Conservation (phyloP, 179 eudicot genomes). For the Beta corolliflora region DNA sequence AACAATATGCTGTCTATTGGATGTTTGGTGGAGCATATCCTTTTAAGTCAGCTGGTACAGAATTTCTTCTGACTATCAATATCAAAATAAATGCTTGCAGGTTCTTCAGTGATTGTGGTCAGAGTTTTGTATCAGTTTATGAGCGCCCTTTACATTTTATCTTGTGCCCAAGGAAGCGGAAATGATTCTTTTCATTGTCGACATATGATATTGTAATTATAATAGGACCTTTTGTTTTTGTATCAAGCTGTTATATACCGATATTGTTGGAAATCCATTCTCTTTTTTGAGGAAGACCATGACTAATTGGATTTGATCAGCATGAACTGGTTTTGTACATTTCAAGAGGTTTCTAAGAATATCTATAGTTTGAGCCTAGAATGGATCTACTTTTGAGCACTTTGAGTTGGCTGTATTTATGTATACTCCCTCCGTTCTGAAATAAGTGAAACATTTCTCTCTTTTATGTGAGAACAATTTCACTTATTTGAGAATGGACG, state of each 20-base stretch:
- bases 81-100: background rate
- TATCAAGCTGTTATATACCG: background rate
- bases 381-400: background rate
- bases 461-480: no score
- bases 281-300: background rate
- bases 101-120: background rate
- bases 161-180: conserved; percentile 11
- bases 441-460: no score
- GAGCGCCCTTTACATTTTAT: background rate
- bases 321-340: conserved; percentile 8
- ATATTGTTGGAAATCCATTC: background rate
- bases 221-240: conserved; percentile 13
- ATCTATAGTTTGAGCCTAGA: background rate
- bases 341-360: background rate
- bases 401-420: background rate
- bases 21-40: conserved; percentile 3
- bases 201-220: conserved; percentile 16
- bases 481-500: no score
- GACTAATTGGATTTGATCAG: background rate
- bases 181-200: conserved; percentile 6
- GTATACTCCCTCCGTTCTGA: no score
- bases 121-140: conserved; percentile 9
- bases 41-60: background rate
- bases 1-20: background rate
- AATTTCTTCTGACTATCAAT: background rate